Base-by-base conservation (phyloP, 768 basidiomycete genomes). In the Kwoniella europaea region DNA sequence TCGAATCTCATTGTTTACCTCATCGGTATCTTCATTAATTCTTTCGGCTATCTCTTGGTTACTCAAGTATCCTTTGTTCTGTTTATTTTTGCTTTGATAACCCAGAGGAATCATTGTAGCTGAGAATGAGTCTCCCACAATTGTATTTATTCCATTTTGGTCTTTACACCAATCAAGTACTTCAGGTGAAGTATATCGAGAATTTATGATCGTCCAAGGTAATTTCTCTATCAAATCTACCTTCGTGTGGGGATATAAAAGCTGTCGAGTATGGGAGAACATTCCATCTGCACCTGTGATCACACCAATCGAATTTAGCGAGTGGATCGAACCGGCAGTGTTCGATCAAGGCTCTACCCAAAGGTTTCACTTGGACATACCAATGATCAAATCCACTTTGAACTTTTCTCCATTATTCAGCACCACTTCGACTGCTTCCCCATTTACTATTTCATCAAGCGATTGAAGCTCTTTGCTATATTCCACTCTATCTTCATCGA, bases 241-340 rank as follows among this genome's bases (percentile, higher is more conserved):
- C 24, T 18, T n/a, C 2, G 57, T 35, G n/a, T 7, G 3, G 35
- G 54, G 10, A 20, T 15, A 61, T 10, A 61, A 50, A 20, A 18
- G 18, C 10, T 50, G 24, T 13, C 67, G 59, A 27, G 42, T 56
- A 9, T 60, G 59, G 42, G 65, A 68, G 69, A 73, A 76, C 71
- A 76, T 73, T 18, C 74, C 74, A 42, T 76, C 74, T 43, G 74
- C 68, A 20, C 69, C 74, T 75, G 35, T 13, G 10, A 54, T 54
- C 10, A 54, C 13, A 15, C 53, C 10, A 13, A 22, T 54, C 53
- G 7, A 13, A 54, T 10, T 54, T 9, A 54, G 24, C 24, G 24
- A 24, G 24, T 24, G 24, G 24, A 24, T 24, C 24, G 24, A 24
- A 24, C 24, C 24, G 24, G 24, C 24, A 24, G 24, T 24, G 24